Percentiles rank a stretch among this genome's conserved stretches.
phyloP scores from a whole-genome alignment of 805 yeast genomes.

The Ogataea henricii region DNA sequence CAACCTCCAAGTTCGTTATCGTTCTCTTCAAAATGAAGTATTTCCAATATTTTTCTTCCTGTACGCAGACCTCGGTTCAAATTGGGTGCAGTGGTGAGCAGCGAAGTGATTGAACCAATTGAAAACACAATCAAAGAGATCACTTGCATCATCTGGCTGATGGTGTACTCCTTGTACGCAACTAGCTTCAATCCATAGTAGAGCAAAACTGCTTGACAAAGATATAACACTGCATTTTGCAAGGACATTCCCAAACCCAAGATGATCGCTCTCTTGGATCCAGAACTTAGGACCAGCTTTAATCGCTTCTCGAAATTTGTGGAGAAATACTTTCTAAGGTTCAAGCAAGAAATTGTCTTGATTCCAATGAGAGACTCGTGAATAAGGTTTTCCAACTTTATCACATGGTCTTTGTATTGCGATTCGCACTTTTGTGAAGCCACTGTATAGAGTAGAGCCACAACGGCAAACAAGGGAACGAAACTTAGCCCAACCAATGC shows the following conservation, averaged over 20 bases:
- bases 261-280: slow-evolving; percentile 52
- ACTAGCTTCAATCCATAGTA: slow-evolving; percentile 81
- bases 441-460: slow-evolving; percentile 54
- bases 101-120: slow-evolving; percentile 57
- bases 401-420: slow-evolving; percentile 56
- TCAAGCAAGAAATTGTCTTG: slow-evolving; percentile 62
- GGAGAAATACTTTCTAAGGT: slow-evolving; percentile 51
- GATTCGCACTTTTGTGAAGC: slow-evolving; percentile 59
- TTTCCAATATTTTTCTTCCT: slow-evolving; percentile 51
- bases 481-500: slow-evolving; percentile 80
- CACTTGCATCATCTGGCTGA: slow-evolving; percentile 64
- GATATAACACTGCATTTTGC: slow-evolving; percentile 51
- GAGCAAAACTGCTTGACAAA: slow-evolving; percentile 71
- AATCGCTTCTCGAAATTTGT: slow-evolving; percentile 38
- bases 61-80: slow-evolving; percentile 79
- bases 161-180: slow-evolving; percentile 53
- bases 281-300: slow-evolving; percentile 38
- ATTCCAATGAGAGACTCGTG: slow-evolving; percentile 60
- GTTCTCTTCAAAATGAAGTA: slow-evolving; percentile 40
- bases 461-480: slow-evolving; percentile 59
- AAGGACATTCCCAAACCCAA: slow-evolving; percentile 71
- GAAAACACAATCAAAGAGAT: slow-evolving; percentile 75
- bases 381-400: slow-evolving; percentile 50
- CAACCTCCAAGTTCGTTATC: slow-evolving; percentile 41
- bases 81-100: slow-evolving; percentile 73